phyloP scores from a whole-genome alignment of 768 basidiomycete species.

The Suillus cothurnatus region DNA sequence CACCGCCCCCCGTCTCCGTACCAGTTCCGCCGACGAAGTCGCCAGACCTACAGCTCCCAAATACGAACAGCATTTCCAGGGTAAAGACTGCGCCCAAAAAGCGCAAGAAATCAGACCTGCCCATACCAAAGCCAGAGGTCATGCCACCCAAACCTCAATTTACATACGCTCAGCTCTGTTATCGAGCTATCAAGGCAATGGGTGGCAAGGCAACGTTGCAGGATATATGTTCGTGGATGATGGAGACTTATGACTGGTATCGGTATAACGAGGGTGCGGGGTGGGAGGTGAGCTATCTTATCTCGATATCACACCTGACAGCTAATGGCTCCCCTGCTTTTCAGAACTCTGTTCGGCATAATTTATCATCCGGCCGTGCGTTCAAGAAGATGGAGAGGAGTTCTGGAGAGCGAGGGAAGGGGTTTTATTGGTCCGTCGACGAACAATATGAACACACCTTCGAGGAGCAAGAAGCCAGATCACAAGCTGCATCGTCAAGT shows the following conservation, averaged over 20 bases:
- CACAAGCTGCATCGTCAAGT: constrained; percentile 27
- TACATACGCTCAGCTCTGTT: constrained; percentile 92
- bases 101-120: constrained; percentile 60
- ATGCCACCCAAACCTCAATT: constrained; percentile 88
- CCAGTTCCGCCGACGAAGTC: constrained; percentile 49
- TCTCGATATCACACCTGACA: not conserved
- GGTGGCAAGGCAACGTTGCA: constrained; percentile 88
- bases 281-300: constrained; percentile 75
- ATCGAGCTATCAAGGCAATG: constrained; percentile 81
- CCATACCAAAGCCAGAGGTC: constrained; percentile 62
- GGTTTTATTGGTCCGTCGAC: constrained; percentile 92
- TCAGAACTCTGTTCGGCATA: constrained; percentile 94
- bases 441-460: constrained; percentile 67
- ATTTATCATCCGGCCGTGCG: constrained; percentile 88
- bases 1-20: constrained; percentile 59
- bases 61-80: constrained; percentile 61
- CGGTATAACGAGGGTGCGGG: constrained; percentile 77
- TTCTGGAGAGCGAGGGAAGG: constrained; percentile 86
- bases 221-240: constrained; percentile 92
- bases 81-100: constrained; percentile 58
- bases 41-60: constrained; percentile 57
- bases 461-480: constrained; percentile 68
- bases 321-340: not conserved
- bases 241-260: constrained; percentile 89
- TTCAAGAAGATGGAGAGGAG: constrained; percentile 91